Evolutionary conservation across 2,329 filamentous ascomycete genomes (phyloP), one percentile per base, ranked within the genome.

Genomic region (Cladobotryum mycophilum): DNA sequence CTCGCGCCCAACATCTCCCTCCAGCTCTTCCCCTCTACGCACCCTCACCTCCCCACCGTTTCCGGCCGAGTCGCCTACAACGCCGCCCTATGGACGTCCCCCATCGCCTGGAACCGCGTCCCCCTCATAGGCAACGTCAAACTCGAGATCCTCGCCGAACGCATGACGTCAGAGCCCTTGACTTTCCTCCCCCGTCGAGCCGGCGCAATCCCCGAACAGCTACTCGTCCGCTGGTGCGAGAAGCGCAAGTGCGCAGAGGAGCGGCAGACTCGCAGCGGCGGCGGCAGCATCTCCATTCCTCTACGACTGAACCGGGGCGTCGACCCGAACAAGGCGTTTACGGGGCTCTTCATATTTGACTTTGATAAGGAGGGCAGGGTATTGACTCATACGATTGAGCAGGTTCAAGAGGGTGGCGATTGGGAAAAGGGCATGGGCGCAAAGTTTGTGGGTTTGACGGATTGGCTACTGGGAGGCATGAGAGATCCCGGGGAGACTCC

Each of bases 11-110:
- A 85, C 62, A 87, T 88, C 67, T 79, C 80, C 8, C 80, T 86
- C 40, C 80, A 84, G 64, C 80, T 87, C 57, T 87, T 87, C 66
- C 84, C 84, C 36, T 81, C 82, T 25, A 93, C 88, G 0, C 88
- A 95, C 62, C 89, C 88, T 3, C 86, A 92, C 66, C 87, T 99
- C 3, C 93, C 93, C 34, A 87, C 84, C n/a, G 93, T 97, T 38
- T 89, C 88, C 25, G 93, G 93, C 47, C 83, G 88, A 43, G 86
- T 96, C 35, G 86, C 89, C 44, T 99, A 99, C 67, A 87, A 87
- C 35, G 92, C 93, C 15, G 93, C 93, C 3, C 76, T 99, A 36
- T 97, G 91, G 91, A 96, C 93, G 1, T 90, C 91, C 0, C 93
- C 93, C 0, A 86, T 99, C 47, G 92, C 91, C 30, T 99, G 93